phyloP scores from a whole-genome alignment of 2,329 filamentous ascomycete species.

The Aureobasidium mangrovei region DNA sequence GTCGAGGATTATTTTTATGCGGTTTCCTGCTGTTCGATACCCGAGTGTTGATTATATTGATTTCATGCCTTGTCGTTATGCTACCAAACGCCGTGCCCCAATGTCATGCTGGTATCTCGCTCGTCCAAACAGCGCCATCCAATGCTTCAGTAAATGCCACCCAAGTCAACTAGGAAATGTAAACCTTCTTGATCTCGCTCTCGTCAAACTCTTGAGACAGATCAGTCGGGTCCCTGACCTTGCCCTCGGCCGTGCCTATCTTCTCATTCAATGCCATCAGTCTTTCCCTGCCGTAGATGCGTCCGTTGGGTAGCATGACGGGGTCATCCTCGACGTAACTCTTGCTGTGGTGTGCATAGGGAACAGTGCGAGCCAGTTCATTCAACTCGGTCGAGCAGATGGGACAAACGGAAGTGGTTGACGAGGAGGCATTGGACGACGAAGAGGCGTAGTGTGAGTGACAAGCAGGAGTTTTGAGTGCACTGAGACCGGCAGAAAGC shows the following conservation, averaged over 20 bases:
- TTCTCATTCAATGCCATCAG: slow-evolving; percentile 73
- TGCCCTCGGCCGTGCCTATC: slow-evolving; percentile 56
- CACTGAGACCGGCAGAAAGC: slow-evolving; percentile 80
- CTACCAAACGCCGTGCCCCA: no score
- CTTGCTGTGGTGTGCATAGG: slow-evolving; percentile 91
- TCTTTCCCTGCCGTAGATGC: slow-evolving; percentile 70
- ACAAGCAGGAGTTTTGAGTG: slow-evolving; percentile 90
- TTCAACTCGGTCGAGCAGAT: slow-evolving; percentile 96
- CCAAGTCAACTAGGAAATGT: not conserved
- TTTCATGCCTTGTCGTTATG: no score
- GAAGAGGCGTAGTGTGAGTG: slow-evolving; percentile 58
- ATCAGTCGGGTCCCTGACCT: slow-evolving; percentile 70
- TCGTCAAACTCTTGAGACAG: slow-evolving; percentile 54
- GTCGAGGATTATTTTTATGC: no score
- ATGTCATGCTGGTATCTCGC: no score
- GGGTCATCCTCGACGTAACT: slow-evolving; percentile 85
- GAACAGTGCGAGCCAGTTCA: slow-evolving; percentile 76
- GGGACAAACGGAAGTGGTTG: slow-evolving; percentile 69
- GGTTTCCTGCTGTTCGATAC: no score
- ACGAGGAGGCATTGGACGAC: slow-evolving; percentile 43
- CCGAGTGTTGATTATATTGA: no score
- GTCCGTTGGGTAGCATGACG: slow-evolving; percentile 75
- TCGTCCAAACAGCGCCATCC: no score
- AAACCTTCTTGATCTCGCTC: slow-evolving; percentile 72
- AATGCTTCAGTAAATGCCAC: no score